Base-by-base conservation (phyloP, 1,284 basidiomycete genomes). In the Lentinula novae-zelandiae region DNA sequence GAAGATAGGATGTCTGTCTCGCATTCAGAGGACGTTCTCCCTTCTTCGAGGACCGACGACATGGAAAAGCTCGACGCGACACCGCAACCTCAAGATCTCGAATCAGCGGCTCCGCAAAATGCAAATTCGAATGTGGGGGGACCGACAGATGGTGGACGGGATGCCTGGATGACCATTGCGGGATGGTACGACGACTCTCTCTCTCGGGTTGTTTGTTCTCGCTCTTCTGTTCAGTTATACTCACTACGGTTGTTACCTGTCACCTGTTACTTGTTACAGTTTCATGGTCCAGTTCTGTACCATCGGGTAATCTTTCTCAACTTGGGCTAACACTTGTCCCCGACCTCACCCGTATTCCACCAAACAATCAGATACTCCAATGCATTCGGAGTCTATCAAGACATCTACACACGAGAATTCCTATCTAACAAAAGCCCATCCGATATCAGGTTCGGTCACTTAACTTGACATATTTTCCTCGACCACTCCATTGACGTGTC, bases 331-430 rank as follows among this genome's bases (percentile, higher is more conserved):
- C 10, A 48, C 7, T 15, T 7, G 9, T 15, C 15, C 4, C 22
- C 27, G 27, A n/a, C 31, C 31, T 31, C 27, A 2, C 17, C 17
- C 44, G 20, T 38, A n/a, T 36, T 52, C 10, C 57, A 48, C 49
- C 38, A 10, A 38, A 44, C 36, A 57, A 27, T 20, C 56, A 76
- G 77, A 15, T 77, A 75, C 58, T 68, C 74, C 33, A 76, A 74
- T 13, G 73, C 77, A 7, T 78, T 76, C 60, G 76, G 76, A 8
- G 72, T 77, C 10, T 78, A 77, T 61, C 73, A 77, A 72, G 81
- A 82, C 63, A 80, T 76, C 56, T 83, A 83, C 64, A 79, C 77
- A 2, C 75, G 78, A 39, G 69, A 74, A 10, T 80, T 78, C 62
- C 68, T 82, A 55, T 69, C 67, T 39, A 73, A 75, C 54, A 72